Evolutionary conservation across 2,329 filamentous ascomycete species (phyloP).

Genomic region (Cephalotrichum gorgonifer): DNA sequence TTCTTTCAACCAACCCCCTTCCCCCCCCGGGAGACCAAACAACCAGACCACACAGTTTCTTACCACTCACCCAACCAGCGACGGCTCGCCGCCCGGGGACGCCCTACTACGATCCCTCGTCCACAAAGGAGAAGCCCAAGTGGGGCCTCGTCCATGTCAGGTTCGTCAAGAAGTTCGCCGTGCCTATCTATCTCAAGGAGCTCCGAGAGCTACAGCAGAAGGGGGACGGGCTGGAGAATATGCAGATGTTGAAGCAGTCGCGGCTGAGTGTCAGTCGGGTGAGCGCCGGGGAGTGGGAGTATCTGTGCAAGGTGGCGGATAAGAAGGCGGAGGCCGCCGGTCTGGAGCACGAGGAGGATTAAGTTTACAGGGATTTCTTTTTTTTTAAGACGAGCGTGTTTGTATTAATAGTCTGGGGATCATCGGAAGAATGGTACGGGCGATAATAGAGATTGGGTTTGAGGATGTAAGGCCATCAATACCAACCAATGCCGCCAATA

Average conservation of each 20-base stretch:
- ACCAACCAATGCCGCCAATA: not conserved
- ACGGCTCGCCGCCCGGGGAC: constrained; percentile 20
- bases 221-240: constrained; percentile 50
- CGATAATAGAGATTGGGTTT: no score
- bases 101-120: constrained; percentile 77
- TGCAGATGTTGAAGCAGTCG: constrained; percentile 78
- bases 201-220: constrained; percentile 54
- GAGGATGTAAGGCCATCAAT: no score
- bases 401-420: not conserved
- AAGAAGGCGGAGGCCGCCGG: constrained; percentile 27
- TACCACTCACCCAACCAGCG: constrained; percentile 14
- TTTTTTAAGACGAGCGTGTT: not conserved
- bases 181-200: constrained; percentile 59
- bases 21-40: not conserved
- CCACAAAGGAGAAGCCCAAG: constrained; percentile 39
- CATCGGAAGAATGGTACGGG: no score
- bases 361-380: not conserved
- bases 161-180: constrained; percentile 72
- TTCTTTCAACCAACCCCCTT: not conserved
- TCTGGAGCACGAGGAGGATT: constrained; percentile 20
- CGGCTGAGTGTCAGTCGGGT: constrained; percentile 73
- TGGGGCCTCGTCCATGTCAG: constrained; percentile 88
- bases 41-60: not conserved
- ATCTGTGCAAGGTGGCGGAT: constrained; percentile 42
- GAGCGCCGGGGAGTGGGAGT: constrained; percentile 52